Percentiles rank a stretch among this genome's conserved stretches.
phyloP scores from a whole-genome alignment of 2,329 filamentous ascomycete species.

The Purpureocillium takamizusanense region DNA sequence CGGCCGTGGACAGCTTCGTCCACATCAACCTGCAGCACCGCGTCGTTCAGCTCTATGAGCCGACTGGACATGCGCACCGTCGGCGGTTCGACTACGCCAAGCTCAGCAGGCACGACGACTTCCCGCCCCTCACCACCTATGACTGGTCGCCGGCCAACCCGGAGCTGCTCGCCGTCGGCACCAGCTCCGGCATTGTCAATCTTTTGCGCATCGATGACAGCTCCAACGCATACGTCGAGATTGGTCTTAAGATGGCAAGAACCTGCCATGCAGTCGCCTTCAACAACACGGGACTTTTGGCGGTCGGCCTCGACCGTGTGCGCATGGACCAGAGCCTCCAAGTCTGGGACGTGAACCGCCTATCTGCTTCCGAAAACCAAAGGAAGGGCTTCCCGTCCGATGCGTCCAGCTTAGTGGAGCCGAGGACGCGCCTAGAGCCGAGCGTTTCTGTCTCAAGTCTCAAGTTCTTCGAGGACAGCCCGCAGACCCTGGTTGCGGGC shows the following conservation, averaged over 20 bases:
- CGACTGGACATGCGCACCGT: constrained; percentile 47
- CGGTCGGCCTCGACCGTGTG: constrained; percentile 71
- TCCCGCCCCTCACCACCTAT: constrained; percentile 55
- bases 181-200: constrained; percentile 65
- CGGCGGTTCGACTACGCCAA: constrained; percentile 49
- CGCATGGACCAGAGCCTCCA: constrained; percentile 76
- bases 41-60: constrained; percentile 53
- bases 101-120: constrained; percentile 51
- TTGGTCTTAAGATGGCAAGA: constrained; percentile 65
- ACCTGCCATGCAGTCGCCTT: constrained; percentile 78
- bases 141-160: constrained; percentile 57
- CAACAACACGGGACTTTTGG: constrained; percentile 61
- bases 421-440: constrained; percentile 50
- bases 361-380: constrained; percentile 38
- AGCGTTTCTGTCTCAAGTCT: constrained; percentile 73
- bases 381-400: constrained; percentile 41
- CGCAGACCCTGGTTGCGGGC: constrained; percentile 65
- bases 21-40: constrained; percentile 57
- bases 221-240: constrained; percentile 54
- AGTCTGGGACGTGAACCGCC: constrained; percentile 68
- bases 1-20: constrained; percentile 49
- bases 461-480: constrained; percentile 71
- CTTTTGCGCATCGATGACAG: constrained; percentile 64
- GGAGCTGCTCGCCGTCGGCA: constrained; percentile 66
- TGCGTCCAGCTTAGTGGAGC: constrained; percentile 41